phyloP scores from a whole-genome alignment of 2,329 filamentous ascomycete species.

The Aspergillus unguis region DNA sequence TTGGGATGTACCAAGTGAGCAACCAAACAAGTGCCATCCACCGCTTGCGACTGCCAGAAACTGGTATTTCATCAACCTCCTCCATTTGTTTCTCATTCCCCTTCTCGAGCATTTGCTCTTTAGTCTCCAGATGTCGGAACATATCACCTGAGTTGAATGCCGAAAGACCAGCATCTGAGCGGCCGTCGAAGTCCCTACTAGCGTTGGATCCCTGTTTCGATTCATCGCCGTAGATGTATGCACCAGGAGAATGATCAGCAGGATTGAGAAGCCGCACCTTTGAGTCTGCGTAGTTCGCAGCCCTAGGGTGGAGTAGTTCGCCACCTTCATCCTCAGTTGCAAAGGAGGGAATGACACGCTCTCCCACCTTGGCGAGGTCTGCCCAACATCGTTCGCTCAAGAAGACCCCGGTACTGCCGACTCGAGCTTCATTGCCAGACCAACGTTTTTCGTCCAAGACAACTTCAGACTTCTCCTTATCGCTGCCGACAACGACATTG shows the following conservation, averaged over 20 bases:
- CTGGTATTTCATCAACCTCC: constrained; percentile 80
- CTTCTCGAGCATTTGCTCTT: constrained; percentile 91
- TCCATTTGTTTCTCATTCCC: constrained; percentile 86
- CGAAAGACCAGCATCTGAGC: constrained; percentile 89
- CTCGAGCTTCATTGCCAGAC: constrained; percentile 84
- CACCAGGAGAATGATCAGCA: constrained; percentile 51
- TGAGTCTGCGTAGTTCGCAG: constrained; percentile 45
- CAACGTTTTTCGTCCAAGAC: constrained; percentile 91
- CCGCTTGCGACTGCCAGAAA: constrained; percentile 77
- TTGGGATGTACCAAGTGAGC: constrained; percentile 83
- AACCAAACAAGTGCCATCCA: constrained; percentile 84
- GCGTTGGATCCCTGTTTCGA: constrained; percentile 79
- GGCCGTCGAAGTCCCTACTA: constrained; percentile 71
- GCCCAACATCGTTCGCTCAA: constrained; percentile 95
- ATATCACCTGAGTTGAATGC: constrained; percentile 90
- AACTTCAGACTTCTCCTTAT: constrained; percentile 85
- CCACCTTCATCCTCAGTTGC: constrained; percentile 59
- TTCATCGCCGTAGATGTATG: constrained; percentile 67
- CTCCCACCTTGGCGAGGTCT: constrained; percentile 74
- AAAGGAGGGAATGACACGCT: constrained; percentile 57
- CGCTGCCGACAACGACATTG: constrained; percentile 81
- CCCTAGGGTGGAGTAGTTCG: constrained; percentile 55
- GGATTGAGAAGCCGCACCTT: constrained; percentile 55
- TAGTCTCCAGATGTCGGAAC: constrained; percentile 95
- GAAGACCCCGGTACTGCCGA: constrained; percentile 91